Conservation (phyloP, 2,329 filamentous ascomycete species). For the Phialophora chinensis region DNA sequence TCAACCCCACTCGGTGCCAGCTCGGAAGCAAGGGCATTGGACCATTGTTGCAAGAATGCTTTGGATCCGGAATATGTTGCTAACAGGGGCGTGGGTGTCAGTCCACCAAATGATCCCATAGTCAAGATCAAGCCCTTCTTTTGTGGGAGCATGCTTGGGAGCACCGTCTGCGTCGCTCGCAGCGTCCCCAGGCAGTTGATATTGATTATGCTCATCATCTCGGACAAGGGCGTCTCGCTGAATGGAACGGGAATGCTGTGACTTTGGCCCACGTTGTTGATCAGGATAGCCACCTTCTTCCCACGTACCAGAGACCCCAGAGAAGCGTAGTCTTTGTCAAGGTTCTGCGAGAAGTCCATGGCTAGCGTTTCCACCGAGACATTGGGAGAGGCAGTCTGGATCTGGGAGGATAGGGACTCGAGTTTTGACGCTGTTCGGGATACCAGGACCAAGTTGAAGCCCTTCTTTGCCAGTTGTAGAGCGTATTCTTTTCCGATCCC, state of each 20-base stretch:
- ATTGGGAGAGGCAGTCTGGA: conserved; percentile 70
- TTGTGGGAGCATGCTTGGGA: conserved; percentile 81
- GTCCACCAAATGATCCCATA: conserved; percentile 95
- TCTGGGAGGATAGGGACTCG: conserved; percentile 74
- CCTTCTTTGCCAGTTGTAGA: conserved; percentile 83
- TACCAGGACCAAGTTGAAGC: conserved; percentile 93
- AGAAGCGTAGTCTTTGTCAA: conserved; percentile 76
- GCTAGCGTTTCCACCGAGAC: conserved; percentile 78
- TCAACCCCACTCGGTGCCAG: conserved; percentile 79
- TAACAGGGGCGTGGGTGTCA: conserved; percentile 87
- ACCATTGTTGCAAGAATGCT: conserved; percentile 98
- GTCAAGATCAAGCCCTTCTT: conserved; percentile 89
- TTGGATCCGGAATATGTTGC: conserved; percentile 98
- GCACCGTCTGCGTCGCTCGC: conserved; percentile 82
- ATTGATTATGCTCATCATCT: conserved; percentile 87
- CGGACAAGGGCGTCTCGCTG: conserved; percentile 74
- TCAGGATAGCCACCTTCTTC: conserved; percentile 81
- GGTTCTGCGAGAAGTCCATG: conserved; percentile 83
- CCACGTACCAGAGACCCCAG: conserved; percentile 71
- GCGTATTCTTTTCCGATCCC: conserved; percentile 97
- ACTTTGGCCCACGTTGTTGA: conserved; percentile 97
- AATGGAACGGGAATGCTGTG: conserved; percentile 94
- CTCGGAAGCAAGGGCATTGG: conserved; percentile 80
- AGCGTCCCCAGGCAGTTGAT: conserved; percentile 95
- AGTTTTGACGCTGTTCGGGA: conserved; percentile 96